Evolutionary conservation across 2,329 filamentous ascomycete species (phyloP), one percentile per base, ranked within the genome.

Genomic region (Bimuria novae-zelandiae): DNA sequence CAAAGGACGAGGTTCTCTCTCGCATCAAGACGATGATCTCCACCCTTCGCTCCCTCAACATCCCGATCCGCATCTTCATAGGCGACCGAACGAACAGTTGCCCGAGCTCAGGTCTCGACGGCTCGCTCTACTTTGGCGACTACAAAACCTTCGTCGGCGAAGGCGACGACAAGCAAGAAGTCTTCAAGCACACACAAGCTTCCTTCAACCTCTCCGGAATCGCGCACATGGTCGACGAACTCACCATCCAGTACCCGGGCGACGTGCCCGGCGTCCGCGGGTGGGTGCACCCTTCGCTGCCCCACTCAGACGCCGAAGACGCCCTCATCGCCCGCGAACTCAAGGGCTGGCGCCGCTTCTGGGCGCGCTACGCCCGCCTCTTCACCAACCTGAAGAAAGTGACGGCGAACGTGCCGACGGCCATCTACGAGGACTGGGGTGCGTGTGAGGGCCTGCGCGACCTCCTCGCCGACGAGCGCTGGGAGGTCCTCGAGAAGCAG

Each of bases 341-440:
- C 60, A 61, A 59, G 22, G 71, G 70, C 12, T 73, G 71, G 70
- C 64, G 67, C 16, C 61, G 67, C 22, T 73, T 73, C 59, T 73
- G 71, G 71, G 58, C 59, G 8, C 65, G 71, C 14, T 73, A 73
- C 39, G 69, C 71, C 2, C 51, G 50, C 4, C 68, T 67, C 16
- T 68, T 73, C 53, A 69, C 58, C n/a, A 71, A 71, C 32, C 59
- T 73, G 2, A 73, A 71, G 55, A 73, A 73, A 37, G 57, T 72
- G 14, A 70, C 64, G 0, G 60, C 58, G 16, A 64, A 67, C 23
- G 60, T 73, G 2, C 71, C 71, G 0, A 58, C 57, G 23, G 62
- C 62, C 7, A 70, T 73, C 35, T 73, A 71, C 51, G 59, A 66
- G 8, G 69, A 70, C 47, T 73, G 71, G 71, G 64, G 62, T 6